Base-by-base conservation (phyloP, 257 asterid species). In the Euphrasia confusa region DNA sequence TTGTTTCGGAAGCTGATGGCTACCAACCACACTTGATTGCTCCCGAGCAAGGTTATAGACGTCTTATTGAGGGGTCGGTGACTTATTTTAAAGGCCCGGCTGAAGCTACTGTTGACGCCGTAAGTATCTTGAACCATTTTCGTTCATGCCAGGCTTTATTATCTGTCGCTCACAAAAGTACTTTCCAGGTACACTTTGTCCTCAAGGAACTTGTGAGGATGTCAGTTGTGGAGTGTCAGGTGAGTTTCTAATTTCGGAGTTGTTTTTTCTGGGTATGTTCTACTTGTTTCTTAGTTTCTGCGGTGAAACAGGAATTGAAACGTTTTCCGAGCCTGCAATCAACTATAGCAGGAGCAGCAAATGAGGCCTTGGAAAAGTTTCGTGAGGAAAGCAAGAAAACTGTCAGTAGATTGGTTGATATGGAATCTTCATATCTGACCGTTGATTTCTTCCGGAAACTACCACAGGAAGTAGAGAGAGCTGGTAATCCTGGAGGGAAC, bases 1-100 rank as follows among this genome's bases (percentile, higher is more conserved):
- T 92, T 56, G 98, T 91, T 68, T 88, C 98, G 35, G 96, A 91
- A 69, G 96, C 96, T 66, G 98, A 91, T 76, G 98, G 98, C 65
- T 91, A 88, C 72, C 96, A 91, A 68, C 98, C 98, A 4, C 96
- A 50, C 55, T 50, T 50, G 26, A 50, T 50, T 50, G 55, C 55
- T 50, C 55, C 55, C 3, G 55, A 50, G 27, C 55, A 50, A 50
- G 55, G 55, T 50, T 50, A 17, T 15, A 15, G 55, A 17, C 55
- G 66, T 64, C 69, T 39, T 32, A 7, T 35, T 54, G 15, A 17
- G 17, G 70, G 69, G 21, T 50, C 55, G 6, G 27, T 50, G 27
- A 15, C 55, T 17, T 50, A 50, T 17, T 50, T 50, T 15, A 50
- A 50, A 50, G 55, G 55, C 1, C 55, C 55, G 7, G 55, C 55